Conservation (phyloP, 306 rosid species). For the Prosopis cineraria region DNA sequence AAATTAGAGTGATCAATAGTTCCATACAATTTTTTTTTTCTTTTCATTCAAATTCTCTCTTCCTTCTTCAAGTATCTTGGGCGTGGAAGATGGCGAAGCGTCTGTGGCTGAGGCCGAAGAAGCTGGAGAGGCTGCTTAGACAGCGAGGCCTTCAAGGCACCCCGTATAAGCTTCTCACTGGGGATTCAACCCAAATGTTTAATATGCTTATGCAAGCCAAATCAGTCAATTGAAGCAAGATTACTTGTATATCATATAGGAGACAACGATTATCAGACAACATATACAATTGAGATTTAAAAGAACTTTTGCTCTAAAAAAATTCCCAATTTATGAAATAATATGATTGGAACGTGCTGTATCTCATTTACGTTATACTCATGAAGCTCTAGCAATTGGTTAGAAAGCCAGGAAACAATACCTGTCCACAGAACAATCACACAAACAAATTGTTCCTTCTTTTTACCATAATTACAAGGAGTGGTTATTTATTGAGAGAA, state of each 20-base stretch:
- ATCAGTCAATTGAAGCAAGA: too few species aligned
- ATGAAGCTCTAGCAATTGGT: background rate
- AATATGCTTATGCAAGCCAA: slow-evolving; percentile 29
- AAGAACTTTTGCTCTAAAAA: background rate
- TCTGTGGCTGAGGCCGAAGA: slow-evolving; percentile 51
- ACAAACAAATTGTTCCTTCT: background rate
- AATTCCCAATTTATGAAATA: background rate
- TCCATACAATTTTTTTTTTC: too few species aligned
- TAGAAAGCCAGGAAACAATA: background rate
- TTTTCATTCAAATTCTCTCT: too few species aligned
- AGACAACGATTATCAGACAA: background rate
- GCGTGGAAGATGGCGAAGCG: slow-evolving; percentile 40
- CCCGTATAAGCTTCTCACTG: slow-evolving; percentile 34
- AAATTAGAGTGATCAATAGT: too few species aligned
- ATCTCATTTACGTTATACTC: too few species aligned
- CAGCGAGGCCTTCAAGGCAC: slow-evolving; percentile 40
- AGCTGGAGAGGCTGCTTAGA: slow-evolving; percentile 37
- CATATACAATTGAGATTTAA: background rate
- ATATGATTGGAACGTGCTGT: too few species aligned
- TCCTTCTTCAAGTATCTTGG: too few species aligned
- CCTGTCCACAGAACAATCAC: background rate
- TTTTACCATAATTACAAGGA: background rate
- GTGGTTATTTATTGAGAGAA: too few species aligned
- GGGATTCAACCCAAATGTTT: slow-evolving; percentile 32
- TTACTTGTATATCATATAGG: too few species aligned